Evolutionary conservation across 768 basidiomycete genomes (phyloP), one percentile per base, ranked within the genome.

Genomic region (Amanita subjunquillea): DNA sequence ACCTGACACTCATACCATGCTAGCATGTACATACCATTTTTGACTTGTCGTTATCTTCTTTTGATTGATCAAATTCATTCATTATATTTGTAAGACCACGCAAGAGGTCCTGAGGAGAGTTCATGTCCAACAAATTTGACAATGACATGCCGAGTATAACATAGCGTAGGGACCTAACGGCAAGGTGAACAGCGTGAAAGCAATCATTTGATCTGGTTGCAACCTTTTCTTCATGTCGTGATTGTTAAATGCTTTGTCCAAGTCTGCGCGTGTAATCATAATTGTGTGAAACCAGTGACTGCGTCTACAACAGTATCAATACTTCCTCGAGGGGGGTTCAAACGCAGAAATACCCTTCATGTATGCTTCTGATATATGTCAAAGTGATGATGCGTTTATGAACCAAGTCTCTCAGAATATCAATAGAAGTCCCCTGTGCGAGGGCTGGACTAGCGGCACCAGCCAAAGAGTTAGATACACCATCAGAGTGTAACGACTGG

Each of bases 281-380:
- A 93, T 82, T 10, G 91, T 93, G 63, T 91, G 87, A 61, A 89
- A 89, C 90, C 90, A 91, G 62, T 90, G 84, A 56, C 82, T 83
- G 51, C 81, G 82, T 50, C 90, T 91, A 41, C 30, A 41, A 34
- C 36, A 47, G 48, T 42, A 50, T 55, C 37, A 50, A 50, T 48
- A 49, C 42, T 23, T 53, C 23, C 53, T 48, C 38, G 49, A 42
- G 45, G 27, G 27, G 25, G 27, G 38, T 39, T 20, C 32, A 40
- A 50, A 40, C 52, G 37, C 22, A 29, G 42, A 75, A 83, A 59
- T 57, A 91, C 87, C 91, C 91, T 67, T 91, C 88, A 57, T 91
- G 86, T 30, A 90, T 83, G 60, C 81, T 88, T 58, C 87, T 77
- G 65, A 92, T 72, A 64, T 93, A 92, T 0, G 87, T 91, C 58